Conservation (phyloP, 2,329 filamentous ascomycete species). For the Teratosphaeria gauchensis region DNA sequence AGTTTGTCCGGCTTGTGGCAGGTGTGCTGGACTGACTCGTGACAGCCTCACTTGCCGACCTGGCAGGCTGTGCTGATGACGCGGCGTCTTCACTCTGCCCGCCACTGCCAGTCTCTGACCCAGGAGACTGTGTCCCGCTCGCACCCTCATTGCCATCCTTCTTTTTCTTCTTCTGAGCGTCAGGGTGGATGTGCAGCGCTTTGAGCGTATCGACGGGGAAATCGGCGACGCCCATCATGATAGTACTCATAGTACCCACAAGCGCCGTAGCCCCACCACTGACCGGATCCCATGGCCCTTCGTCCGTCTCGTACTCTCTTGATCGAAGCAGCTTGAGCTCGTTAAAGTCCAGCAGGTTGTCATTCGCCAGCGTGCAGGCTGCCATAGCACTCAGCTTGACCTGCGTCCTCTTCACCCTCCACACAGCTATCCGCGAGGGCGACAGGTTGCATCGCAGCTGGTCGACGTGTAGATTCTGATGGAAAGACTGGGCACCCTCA, state of each 20-base stretch:
- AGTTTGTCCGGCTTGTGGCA: slow-evolving; percentile 13
- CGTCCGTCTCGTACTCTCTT: slow-evolving; percentile 65
- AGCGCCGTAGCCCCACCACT: slow-evolving; percentile 68
- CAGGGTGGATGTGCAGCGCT: slow-evolving; percentile 35
- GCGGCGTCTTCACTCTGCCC: neutral
- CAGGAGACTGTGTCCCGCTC: neutral
- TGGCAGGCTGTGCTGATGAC: slow-evolving; percentile 1
- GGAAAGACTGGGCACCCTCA: slow-evolving; percentile 36
- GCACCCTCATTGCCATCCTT: slow-evolving; percentile 6
- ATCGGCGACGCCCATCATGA: slow-evolving; percentile 76
- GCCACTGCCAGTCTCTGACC: slow-evolving; percentile 2
- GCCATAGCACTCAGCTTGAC: slow-evolving; percentile 63
- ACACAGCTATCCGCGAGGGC: slow-evolving; percentile 60
- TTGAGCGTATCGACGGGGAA: slow-evolving; percentile 48
- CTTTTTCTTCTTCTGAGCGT: slow-evolving; percentile 18
- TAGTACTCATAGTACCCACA: slow-evolving; percentile 69
- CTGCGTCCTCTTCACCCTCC: slow-evolving; percentile 61
- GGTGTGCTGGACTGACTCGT: slow-evolving; percentile 1
- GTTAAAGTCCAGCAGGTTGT: slow-evolving; percentile 55
- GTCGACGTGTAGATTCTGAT: slow-evolving; percentile 49
- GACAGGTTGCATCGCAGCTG: slow-evolving; percentile 60
- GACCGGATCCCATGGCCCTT: slow-evolving; percentile 70
- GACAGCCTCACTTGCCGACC: slow-evolving; percentile 2
- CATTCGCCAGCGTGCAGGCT: slow-evolving; percentile 57
- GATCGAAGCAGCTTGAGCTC: slow-evolving; percentile 60